These are phyloP conservation scores for Gracilaria caudata DNA, from an alignment of 23 red algal species.

Conservation along the genomic window DNA sequence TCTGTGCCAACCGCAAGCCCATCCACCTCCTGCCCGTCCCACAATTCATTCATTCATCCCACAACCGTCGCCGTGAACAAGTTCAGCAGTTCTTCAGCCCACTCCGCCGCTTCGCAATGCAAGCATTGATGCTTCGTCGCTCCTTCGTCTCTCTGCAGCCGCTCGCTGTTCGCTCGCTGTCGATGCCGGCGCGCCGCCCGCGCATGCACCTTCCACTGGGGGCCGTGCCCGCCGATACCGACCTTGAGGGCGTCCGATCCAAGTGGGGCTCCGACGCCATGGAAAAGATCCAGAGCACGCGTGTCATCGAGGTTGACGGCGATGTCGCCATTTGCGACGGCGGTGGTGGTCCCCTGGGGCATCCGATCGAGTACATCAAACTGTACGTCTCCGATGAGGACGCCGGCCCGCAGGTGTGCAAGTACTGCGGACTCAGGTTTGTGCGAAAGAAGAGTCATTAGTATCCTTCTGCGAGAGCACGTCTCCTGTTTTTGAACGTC, in stretches of 20 bases:
- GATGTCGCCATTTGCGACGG: conserved; percentile 76
- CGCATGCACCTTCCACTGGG: conserved; percentile 81
- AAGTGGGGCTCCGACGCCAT: conserved; percentile 91
- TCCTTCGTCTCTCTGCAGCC: conserved; percentile 12
- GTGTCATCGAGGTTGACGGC: conserved; percentile 68
- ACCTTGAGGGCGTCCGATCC: conserved; percentile 54
- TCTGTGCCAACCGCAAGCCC: neutral
- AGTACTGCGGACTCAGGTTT: conserved; percentile 70
- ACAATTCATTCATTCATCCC: neutral
- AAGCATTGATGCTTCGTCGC: conserved; percentile 22
- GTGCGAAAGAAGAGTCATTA: conserved; percentile 35
- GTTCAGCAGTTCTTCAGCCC: neutral
- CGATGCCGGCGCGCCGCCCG: conserved; percentile 26
- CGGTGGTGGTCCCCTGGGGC: conserved; percentile 80
- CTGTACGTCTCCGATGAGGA: conserved; percentile 63
- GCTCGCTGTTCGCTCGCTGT: conserved; percentile 18
- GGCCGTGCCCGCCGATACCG: conserved; percentile 66
- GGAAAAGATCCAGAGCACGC: conserved; percentile 69
- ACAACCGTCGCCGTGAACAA: neutral
- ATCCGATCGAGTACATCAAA: conserved; percentile 90
- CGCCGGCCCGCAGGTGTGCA: conserved; percentile 69
- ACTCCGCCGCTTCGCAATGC: conserved; percentile 14
- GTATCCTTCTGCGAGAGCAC: neutral
- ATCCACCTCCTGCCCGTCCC: neutral
- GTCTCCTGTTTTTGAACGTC: conserved; percentile 23